These are phyloP conservation scores for Acanthamoeba healyi DNA, from an alignment of 208 protist genomes.

Conservation along the genomic window DNA sequence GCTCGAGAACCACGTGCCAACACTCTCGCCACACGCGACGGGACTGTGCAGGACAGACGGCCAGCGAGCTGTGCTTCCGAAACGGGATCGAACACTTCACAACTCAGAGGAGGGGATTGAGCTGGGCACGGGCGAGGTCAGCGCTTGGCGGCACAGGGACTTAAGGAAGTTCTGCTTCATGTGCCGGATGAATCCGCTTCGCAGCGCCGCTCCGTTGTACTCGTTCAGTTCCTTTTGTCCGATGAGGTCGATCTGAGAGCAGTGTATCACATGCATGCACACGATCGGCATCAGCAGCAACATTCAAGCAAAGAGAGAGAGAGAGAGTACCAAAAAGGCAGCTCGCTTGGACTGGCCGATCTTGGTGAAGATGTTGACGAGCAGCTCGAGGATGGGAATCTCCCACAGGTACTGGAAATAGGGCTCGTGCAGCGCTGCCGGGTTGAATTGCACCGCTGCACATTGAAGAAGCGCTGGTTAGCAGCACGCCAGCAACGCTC, in stretches of 20 bases:
- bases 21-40: no score
- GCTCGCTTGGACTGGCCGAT: constrained; percentile 50
- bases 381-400: constrained; percentile 69
- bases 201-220: not conserved
- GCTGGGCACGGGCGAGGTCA: not conserved
- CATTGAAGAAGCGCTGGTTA: no score
- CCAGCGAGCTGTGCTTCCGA: no score
- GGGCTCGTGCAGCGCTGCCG: constrained; percentile 23
- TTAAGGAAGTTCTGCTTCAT: constrained; percentile 68
- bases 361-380: constrained; percentile 60
- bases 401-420: constrained; percentile 67
- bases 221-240: constrained; percentile 65
- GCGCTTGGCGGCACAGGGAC: constrained; percentile 31
- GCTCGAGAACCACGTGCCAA: no score
- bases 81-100: no score
- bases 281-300: not conserved
- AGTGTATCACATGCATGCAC: not conserved
- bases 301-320: not conserved
- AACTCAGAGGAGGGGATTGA: no score
- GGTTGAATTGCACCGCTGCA: constrained; percentile 43
- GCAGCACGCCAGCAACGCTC: no score
- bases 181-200: constrained; percentile 40
- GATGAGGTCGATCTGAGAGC: constrained; percentile 48
- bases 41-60: no score
- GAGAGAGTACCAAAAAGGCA: constrained; percentile 7